These are phyloP conservation scores for Serendipita sp. DNA, from an alignment of 768 basidiomycete genomes.

Conservation along the genomic window DNA sequence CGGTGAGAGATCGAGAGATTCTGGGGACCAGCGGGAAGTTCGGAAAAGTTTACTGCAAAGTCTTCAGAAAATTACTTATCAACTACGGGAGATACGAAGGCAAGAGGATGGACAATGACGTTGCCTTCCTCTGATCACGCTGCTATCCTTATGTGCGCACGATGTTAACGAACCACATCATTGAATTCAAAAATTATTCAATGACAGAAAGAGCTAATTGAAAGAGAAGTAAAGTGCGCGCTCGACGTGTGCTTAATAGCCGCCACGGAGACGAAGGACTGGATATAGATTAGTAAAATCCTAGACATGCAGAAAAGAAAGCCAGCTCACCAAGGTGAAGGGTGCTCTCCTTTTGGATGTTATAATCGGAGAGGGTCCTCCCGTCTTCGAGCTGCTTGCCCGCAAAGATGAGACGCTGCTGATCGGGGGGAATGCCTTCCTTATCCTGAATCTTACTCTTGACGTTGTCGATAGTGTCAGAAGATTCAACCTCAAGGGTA, in stretches of 20 bases:
- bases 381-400: slow-evolving; percentile 32
- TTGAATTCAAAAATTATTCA: neutral
- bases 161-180: neutral
- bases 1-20: no score
- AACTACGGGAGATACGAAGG: neutral
- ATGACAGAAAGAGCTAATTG: neutral
- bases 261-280: slow-evolving; percentile 79
- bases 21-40: neutral
- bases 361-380: slow-evolving; percentile 43
- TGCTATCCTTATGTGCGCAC: neutral
- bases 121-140: no score
- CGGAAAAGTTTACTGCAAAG: neutral
- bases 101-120: no score
- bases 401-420: slow-evolving; percentile 33
- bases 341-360: slow-evolving; percentile 69
- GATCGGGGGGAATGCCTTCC: slow-evolving; percentile 21
- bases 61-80: neutral
- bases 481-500: slow-evolving; percentile 34
- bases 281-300: neutral
- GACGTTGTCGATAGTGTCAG: slow-evolving; percentile 31
- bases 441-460: slow-evolving; percentile 25
- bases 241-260: slow-evolving; percentile 78
- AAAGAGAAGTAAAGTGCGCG: slow-evolving; percentile 23
- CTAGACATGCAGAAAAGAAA: slow-evolving; percentile 1
- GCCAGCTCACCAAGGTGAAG: slow-evolving; percentile 32